Evolutionary conservation across 2,329 filamentous ascomycete genomes (phyloP).

Genomic region (Diaporthe humulicola): DNA sequence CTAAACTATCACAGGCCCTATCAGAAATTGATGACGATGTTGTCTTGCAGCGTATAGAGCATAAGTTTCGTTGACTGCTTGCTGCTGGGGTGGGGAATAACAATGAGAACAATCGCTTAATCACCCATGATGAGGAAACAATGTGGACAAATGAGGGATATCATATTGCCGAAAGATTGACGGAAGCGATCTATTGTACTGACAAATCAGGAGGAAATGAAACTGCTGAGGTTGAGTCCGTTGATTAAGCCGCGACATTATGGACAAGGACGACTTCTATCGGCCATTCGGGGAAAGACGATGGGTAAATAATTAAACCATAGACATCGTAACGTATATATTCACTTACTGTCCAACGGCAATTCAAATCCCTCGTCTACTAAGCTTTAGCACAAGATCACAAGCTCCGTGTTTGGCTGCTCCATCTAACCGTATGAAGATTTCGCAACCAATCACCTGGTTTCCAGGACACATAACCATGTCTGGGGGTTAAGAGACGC

Average conservation of each 20-base stretch:
- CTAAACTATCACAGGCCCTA: too few relatives aligned
- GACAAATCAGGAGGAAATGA: background rate
- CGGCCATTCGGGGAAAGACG: background rate
- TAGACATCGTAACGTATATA: background rate
- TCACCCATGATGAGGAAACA: too few relatives aligned
- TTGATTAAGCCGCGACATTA: background rate
- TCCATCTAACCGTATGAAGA: background rate
- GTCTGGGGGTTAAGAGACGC: background rate
- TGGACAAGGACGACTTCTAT: background rate
- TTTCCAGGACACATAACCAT: background rate
- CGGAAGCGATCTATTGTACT: background rate
- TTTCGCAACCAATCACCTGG: background rate
- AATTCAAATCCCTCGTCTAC: background rate
- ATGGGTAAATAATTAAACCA: background rate
- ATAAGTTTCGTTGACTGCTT: too few relatives aligned
- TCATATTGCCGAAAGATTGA: background rate
- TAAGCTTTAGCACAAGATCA: background rate
- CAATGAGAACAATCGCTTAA: too few relatives aligned
- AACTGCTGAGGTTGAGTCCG: background rate
- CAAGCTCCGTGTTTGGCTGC: background rate
- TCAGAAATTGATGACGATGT: too few relatives aligned
- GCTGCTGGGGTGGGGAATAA: too few relatives aligned
- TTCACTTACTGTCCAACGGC: background rate
- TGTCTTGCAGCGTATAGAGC: too few relatives aligned
- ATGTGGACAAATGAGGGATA: too few relatives aligned